Evolutionary conservation across 495 filamentous ascomycete species (phyloP).

Genomic region (Hypoxylon subgilvum): DNA sequence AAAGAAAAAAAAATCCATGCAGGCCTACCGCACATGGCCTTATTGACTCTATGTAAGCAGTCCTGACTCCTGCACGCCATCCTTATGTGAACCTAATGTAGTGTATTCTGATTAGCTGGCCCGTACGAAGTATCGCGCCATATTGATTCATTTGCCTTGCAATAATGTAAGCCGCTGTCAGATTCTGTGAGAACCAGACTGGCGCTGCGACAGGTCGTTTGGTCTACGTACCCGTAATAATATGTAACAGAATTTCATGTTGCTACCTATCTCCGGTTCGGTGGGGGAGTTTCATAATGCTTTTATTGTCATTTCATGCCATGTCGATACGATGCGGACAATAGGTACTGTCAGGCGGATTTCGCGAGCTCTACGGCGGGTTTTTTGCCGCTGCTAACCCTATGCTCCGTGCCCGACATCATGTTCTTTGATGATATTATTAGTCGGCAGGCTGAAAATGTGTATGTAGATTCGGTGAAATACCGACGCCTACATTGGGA

Average conservation of each 20-base stretch:
- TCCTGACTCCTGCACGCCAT: constrained; percentile 20
- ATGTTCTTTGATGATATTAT: constrained; percentile 15
- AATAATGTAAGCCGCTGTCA: constrained; percentile 24
- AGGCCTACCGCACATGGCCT: constrained; percentile 9
- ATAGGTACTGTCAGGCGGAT: not conserved
- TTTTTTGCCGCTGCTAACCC: not conserved
- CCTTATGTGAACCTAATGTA: constrained; percentile 10
- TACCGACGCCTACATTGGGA: constrained; percentile 8
- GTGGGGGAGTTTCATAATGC: not conserved
- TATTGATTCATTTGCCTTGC: constrained; percentile 24
- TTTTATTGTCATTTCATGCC: not conserved
- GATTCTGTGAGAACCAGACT: constrained; percentile 5
- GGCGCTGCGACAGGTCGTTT: constrained; percentile 1
- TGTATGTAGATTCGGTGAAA: too few species aligned
- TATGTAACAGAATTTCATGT: constrained; percentile 5
- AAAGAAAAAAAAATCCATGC: constrained; percentile 18
- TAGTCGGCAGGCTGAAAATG: constrained; percentile 3
- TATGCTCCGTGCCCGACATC: not conserved
- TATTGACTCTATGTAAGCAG: constrained; percentile 23
- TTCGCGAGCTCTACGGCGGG: not conserved
- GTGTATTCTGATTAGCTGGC: constrained; percentile 28
- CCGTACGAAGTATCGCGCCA: constrained; percentile 31
- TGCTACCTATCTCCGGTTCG: not conserved
- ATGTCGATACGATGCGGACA: not conserved
- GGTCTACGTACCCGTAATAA: too few species aligned